Percentiles rank a stretch among this genome's conserved stretches.
Conservation (phyloP, 2,329 filamentous ascomycete genomes). For the Fusarium sp. region DNA sequence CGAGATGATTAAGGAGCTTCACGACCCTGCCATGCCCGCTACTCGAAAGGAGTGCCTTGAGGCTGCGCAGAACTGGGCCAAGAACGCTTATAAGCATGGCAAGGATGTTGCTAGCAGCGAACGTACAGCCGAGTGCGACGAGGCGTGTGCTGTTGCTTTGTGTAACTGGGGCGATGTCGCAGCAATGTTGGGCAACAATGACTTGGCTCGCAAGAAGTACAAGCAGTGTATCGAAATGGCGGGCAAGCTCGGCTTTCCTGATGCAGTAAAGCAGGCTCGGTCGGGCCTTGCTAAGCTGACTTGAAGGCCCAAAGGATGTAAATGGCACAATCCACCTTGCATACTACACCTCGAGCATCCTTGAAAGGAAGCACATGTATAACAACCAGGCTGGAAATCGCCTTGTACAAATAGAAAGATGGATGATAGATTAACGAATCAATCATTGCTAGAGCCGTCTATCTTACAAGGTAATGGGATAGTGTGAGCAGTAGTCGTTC, state of each 20-base stretch:
- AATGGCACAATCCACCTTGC: background rate
- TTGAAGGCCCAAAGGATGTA: slow-evolving; percentile 13
- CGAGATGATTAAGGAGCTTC: slow-evolving; percentile 43
- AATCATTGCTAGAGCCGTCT: background rate
- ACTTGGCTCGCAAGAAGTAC: slow-evolving; percentile 75
- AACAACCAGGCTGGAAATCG: background rate
- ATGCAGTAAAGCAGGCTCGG: slow-evolving; percentile 64
- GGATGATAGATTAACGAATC: background rate
- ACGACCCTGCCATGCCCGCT: slow-evolving; percentile 48
- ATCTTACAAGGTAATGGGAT: background rate
- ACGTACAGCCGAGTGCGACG: slow-evolving; percentile 82
- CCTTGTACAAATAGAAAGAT: slow-evolving; percentile 24
- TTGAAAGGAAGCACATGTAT: background rate
- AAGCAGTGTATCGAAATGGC: slow-evolving; percentile 74
- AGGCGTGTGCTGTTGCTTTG: slow-evolving; percentile 84
- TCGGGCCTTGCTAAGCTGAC: slow-evolving; percentile 57
- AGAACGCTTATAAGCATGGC: slow-evolving; percentile 77
- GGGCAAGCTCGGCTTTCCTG: slow-evolving; percentile 62
- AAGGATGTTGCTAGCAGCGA: slow-evolving; percentile 72
- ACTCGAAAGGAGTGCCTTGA: slow-evolving; percentile 72
- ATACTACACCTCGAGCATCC: background rate
- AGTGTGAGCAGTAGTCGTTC: background rate
- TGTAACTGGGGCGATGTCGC: slow-evolving; percentile 89
- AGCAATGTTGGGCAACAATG: slow-evolving; percentile 74
- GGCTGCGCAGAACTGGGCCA: slow-evolving; percentile 81